A percentile compares a stretch with the other conserved stretches of the same genome.
Evolutionary conservation across 2,329 filamentous ascomycete genomes (phyloP).

Genomic region (Elsinoe ampelina): DNA sequence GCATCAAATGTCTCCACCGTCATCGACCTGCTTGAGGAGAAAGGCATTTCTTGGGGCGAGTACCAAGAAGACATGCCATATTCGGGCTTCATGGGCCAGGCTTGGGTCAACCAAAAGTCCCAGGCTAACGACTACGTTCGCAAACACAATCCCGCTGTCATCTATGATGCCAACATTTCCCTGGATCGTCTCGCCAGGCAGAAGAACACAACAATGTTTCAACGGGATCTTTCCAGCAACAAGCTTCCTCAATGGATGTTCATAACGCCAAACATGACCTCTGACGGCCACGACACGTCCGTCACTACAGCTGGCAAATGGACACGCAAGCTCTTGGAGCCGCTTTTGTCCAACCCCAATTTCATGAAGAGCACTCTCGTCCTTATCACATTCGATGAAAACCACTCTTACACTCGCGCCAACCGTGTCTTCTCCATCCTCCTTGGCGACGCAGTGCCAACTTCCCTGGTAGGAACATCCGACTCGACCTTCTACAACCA

Average conservation of each 20-base stretch:
- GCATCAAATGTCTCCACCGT: constrained; percentile 33
- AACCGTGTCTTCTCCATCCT: constrained; percentile 65
- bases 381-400: constrained; percentile 71
- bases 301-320: constrained; percentile 61
- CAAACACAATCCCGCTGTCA: constrained; percentile 63
- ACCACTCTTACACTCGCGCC: constrained; percentile 54
- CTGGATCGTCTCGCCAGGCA: constrained; percentile 54
- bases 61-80: constrained; percentile 75
- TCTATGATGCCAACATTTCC: constrained; percentile 55
- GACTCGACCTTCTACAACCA: constrained; percentile 52
- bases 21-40: constrained; percentile 35
- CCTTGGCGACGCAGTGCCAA: constrained; percentile 63
- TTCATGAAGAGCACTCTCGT: constrained; percentile 71
- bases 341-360: constrained; percentile 57
- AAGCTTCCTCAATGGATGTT: constrained; percentile 63
- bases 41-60: constrained; percentile 41
- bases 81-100: constrained; percentile 57
- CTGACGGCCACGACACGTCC: constrained; percentile 65
- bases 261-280: constrained; percentile 62
- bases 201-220: constrained; percentile 65
- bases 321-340: constrained; percentile 58
- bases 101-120: constrained; percentile 55
- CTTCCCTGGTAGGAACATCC: constrained; percentile 54
- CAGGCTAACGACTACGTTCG: constrained; percentile 68
- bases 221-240: constrained; percentile 53